Conservation (phyloP, 2,329 filamentous ascomycete genomes). For the Aureobasidium leucospermi region DNA sequence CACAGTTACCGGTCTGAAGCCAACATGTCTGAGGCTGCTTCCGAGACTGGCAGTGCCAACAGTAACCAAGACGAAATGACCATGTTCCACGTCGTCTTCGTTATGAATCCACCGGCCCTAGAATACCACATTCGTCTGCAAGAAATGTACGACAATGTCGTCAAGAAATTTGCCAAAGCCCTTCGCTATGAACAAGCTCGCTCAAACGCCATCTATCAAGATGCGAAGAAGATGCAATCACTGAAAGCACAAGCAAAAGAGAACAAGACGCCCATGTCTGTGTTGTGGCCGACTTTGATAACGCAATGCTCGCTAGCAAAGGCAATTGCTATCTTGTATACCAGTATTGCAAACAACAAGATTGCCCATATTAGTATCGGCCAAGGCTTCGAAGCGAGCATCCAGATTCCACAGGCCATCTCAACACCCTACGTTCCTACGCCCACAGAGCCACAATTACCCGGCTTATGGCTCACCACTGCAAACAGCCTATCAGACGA, state of each 20-base stretch:
- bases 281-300: constrained; percentile 64
- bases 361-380: constrained; percentile 79
- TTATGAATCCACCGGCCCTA: constrained; percentile 70
- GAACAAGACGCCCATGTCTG: constrained; percentile 49
- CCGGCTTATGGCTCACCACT: constrained; percentile 79
- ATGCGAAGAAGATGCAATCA: constrained; percentile 73
- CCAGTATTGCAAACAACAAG: constrained; percentile 71
- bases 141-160: constrained; percentile 81
- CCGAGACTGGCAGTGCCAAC: constrained; percentile 26
- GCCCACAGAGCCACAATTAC: constrained; percentile 60
- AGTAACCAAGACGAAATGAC: constrained; percentile 58
- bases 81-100: constrained; percentile 97
- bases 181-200: constrained; percentile 89
- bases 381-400: constrained; percentile 51
- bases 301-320: constrained; percentile 70
- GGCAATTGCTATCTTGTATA: constrained; percentile 75
- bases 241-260: constrained; percentile 70
- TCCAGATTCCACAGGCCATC: constrained; percentile 55
- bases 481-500: constrained; percentile 69
- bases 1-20: constrained; percentile 1
- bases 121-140: constrained; percentile 66
- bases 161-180: constrained; percentile 86
- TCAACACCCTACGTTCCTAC: constrained; percentile 68
- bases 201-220: constrained; percentile 83
- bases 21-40: constrained; percentile 16